Conservation (phyloP, 2,329 filamentous ascomycete species). For the Leptosphaerulina australis region DNA sequence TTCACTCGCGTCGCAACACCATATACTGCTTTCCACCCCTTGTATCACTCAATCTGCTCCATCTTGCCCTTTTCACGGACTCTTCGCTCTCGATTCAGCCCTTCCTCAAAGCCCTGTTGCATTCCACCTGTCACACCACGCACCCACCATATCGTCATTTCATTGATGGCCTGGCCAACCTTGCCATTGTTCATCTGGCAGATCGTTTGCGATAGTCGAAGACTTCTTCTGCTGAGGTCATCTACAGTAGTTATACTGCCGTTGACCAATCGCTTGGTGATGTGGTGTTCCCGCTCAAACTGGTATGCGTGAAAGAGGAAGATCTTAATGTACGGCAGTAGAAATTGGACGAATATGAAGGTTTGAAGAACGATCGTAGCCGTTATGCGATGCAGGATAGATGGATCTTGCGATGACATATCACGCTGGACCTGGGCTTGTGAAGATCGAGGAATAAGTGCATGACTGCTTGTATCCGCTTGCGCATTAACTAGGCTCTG, state of each 20-base stretch:
- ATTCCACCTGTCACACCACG: slow-evolving; percentile 70
- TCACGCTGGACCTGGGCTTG: slow-evolving; percentile 13
- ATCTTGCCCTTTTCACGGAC: slow-evolving; percentile 7
- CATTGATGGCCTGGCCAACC: slow-evolving; percentile 64
- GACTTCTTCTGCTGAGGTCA: slow-evolving; percentile 58
- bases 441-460: slow-evolving; percentile 22
- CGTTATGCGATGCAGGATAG: slow-evolving; percentile 64
- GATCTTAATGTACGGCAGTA: slow-evolving; percentile 66
- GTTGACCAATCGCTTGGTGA: slow-evolving; percentile 64
- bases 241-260: slow-evolving; percentile 61
- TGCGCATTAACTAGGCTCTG: slow-evolving; percentile 25
- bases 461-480: slow-evolving; percentile 21
- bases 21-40: background rate
- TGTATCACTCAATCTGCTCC: slow-evolving; percentile 9
- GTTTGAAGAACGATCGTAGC: slow-evolving; percentile 63
- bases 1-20: background rate
- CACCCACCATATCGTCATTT: slow-evolving; percentile 65
- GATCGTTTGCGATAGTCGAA: slow-evolving; percentile 61
- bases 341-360: slow-evolving; percentile 64
- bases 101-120: slow-evolving; percentile 66
- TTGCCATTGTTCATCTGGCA: slow-evolving; percentile 68
- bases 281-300: slow-evolving; percentile 70
- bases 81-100: slow-evolving; percentile 34
- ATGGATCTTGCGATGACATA: slow-evolving; percentile 39
- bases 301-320: slow-evolving; percentile 62